These are phyloP conservation scores for Haplosporangium sp. DNA, from an alignment of 371 early-diverging fungal species.

Conservation along the genomic window DNA sequence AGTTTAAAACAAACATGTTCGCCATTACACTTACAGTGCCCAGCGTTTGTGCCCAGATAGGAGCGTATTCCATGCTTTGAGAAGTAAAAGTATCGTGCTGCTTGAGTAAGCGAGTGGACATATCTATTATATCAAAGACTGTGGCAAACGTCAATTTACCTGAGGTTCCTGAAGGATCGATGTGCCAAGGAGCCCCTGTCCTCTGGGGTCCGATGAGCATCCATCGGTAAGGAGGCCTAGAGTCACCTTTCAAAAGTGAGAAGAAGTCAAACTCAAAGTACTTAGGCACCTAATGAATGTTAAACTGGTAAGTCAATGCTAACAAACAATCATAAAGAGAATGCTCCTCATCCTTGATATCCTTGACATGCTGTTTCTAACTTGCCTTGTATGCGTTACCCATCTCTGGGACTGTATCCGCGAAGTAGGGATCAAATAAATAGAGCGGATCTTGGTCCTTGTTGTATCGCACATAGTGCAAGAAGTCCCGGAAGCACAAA, in stretches of 20 bases:
- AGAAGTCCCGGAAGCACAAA: conserved; percentile 40
- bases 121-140: background rate
- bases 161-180: conserved; percentile 55
- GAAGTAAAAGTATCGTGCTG: background rate
- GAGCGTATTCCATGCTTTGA: conserved; percentile 48
- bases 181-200: conserved; percentile 56
- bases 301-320: background rate
- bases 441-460: conserved; percentile 53
- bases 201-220: conserved; percentile 52
- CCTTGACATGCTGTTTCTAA: background rate
- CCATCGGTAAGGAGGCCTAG: conserved; percentile 54
- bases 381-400: conserved; percentile 40
- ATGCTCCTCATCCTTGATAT: background rate
- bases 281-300: conserved; percentile 41
- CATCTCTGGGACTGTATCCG: conserved; percentile 40
- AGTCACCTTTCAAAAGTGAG: conserved; percentile 22
- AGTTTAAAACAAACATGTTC: background rate
- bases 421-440: conserved; percentile 53
- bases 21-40: conserved; percentile 34
- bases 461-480: conserved; percentile 41
- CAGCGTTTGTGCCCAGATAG: conserved; percentile 51
- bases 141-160: conserved; percentile 20
- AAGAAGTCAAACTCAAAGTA: conserved; percentile 54
- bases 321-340: background rate
- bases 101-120: background rate